phyloP scores from a whole-genome alignment of 495 filamentous ascomycete species.

The Parmelia sp. region DNA sequence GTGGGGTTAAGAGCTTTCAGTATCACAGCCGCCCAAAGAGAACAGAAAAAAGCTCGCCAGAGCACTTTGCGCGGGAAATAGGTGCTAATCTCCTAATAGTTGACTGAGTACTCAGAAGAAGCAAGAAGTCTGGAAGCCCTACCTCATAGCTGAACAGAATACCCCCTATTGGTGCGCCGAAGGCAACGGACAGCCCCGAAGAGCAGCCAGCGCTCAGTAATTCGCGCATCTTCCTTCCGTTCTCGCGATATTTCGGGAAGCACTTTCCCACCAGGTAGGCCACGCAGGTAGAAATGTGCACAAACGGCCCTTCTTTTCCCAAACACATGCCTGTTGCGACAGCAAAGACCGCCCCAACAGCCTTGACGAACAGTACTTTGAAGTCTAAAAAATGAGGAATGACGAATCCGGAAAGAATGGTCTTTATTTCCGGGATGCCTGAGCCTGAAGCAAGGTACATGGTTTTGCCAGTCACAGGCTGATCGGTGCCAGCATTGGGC shows the following conservation, averaged over 20 bases:
- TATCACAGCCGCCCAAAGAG: slow-evolving; percentile 46
- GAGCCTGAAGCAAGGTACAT: slow-evolving; percentile 54
- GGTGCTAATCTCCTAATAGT: slow-evolving; percentile 30
- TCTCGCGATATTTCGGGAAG: slow-evolving; percentile 50
- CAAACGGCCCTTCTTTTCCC: slow-evolving; percentile 56
- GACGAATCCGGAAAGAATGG: slow-evolving; percentile 53
- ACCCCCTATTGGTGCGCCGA: slow-evolving; percentile 54
- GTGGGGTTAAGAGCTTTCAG: slow-evolving; percentile 53
- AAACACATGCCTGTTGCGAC: slow-evolving; percentile 53
- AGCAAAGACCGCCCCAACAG: slow-evolving; percentile 49
- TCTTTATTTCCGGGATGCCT: slow-evolving; percentile 57
- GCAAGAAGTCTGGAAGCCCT: background rate
- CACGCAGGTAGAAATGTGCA: slow-evolving; percentile 52
- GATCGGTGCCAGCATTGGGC: slow-evolving; percentile 4
- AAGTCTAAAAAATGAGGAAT: slow-evolving; percentile 50
- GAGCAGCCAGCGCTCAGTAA: slow-evolving; percentile 51
- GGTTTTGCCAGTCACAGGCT: slow-evolving; percentile 37
- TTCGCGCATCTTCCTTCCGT: slow-evolving; percentile 48
- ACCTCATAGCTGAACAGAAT: slow-evolving; percentile 50
- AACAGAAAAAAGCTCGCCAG: slow-evolving; percentile 54
- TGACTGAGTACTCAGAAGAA: background rate
- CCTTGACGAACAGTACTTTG: slow-evolving; percentile 51
- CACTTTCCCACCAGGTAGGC: slow-evolving; percentile 47
- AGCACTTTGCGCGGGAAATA: slow-evolving; percentile 50
- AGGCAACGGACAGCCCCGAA: slow-evolving; percentile 50